A percentile compares a stretch with the other conserved stretches of the same genome.
These are phyloP conservation scores for Tuber indicum DNA, from an alignment of 495 filamentous ascomycete species.

Conservation along the genomic window DNA sequence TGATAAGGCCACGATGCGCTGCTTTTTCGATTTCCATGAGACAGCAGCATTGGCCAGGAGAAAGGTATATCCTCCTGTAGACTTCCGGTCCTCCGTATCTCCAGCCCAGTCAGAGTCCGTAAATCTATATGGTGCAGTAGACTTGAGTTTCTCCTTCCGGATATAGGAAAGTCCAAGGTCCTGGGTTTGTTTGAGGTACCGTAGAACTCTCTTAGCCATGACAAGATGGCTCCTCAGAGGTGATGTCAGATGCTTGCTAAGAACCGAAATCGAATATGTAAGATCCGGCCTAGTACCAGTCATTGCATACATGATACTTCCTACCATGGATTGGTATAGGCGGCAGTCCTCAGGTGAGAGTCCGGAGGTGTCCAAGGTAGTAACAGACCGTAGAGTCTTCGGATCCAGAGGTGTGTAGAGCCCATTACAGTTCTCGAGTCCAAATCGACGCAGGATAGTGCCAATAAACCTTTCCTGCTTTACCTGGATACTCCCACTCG, in stretches of 20 bases:
- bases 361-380: too few species aligned
- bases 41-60: too few species aligned
- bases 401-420: too few species aligned
- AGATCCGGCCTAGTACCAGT: background rate
- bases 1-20: background rate
- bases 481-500: background rate
- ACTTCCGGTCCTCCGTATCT: too few species aligned
- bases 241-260: background rate
- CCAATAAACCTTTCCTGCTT: background rate
- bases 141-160: rapidly evolving
- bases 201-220: rapidly evolving
- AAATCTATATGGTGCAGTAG: too few species aligned
- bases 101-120: too few species aligned
- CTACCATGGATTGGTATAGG: background rate
- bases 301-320: background rate
- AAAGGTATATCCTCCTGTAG: too few species aligned
- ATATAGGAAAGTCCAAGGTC: background rate
- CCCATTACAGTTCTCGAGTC: too few species aligned
- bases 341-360: too few species aligned
- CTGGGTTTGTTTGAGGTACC: background rate
- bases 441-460: too few species aligned
- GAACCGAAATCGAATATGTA: background rate
- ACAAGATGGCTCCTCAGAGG: background rate
- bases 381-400: too few species aligned
- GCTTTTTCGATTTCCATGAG: too few species aligned